These are phyloP conservation scores for Begonia loranthoides DNA, from an alignment of 306 rosid genomes.

Conservation along the genomic window DNA sequence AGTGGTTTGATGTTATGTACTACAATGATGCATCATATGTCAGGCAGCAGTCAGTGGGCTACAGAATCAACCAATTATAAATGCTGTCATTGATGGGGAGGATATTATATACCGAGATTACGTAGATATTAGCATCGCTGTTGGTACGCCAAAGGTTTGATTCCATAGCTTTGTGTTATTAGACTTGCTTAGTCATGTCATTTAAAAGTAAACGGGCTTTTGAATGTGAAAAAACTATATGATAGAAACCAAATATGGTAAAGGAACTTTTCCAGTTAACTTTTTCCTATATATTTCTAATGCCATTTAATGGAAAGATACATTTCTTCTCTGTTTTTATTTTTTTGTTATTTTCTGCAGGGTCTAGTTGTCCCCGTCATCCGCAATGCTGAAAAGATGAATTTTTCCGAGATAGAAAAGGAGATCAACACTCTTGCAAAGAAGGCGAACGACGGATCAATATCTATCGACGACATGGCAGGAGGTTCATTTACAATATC, in stretches of 20 bases:
- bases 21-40: not conserved
- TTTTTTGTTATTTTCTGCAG: conserved; percentile 18
- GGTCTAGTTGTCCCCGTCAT: conserved; percentile 79
- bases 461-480: conserved; percentile 82
- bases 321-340: not conserved
- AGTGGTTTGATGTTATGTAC: conserved; percentile 3
- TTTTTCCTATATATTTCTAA: no score
- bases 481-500: conserved; percentile 83
- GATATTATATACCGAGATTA: conserved; percentile 74
- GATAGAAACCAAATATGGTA: no score
- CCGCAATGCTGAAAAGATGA: conserved; percentile 55
- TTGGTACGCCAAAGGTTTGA: conserved; percentile 66
- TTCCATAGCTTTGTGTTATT: no score
- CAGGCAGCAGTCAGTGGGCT: conserved; percentile 84
- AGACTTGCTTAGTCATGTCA: no score
- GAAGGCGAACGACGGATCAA: conserved; percentile 62
- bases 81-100: conserved; percentile 86
- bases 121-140: conserved; percentile 70
- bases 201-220: no score
- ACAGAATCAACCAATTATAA: conserved; percentile 62
- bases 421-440: conserved; percentile 62
- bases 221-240: no score
- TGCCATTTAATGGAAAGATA: no score
- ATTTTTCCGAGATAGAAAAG: conserved; percentile 71
- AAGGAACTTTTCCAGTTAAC: no score